A percentile compares a stretch with the other conserved stretches of the same genome.
Conservation (phyloP, 331 rosid genomes). For the Phaseolus coccineus region DNA sequence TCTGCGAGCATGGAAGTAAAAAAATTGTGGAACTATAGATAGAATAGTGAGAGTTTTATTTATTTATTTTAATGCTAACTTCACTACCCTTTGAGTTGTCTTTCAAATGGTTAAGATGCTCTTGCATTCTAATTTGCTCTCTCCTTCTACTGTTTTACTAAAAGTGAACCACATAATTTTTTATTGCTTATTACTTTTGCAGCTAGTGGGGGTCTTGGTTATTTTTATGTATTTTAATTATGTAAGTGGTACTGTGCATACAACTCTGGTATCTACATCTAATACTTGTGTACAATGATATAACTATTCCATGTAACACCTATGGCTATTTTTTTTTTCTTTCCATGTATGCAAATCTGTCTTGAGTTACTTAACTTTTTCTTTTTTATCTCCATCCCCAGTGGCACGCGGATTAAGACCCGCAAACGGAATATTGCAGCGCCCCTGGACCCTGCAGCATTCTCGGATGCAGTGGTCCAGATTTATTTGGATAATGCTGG, state of each 20-base stretch:
- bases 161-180: not conserved
- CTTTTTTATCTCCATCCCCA: slow-evolving; percentile 41
- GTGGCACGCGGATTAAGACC: slow-evolving; percentile 99
- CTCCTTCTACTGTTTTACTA: not conserved
- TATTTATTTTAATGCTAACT: not conserved
- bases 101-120: not conserved
- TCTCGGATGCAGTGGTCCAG: slow-evolving; percentile 99
- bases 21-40: not conserved
- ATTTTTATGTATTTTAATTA: not conserved
- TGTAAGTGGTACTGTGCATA: not conserved
- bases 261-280: not conserved
- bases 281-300: not conserved
- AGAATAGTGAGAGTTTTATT: not conserved
- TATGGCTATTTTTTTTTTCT: not conserved
- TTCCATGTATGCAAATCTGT: not conserved
- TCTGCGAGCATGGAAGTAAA: not conserved
- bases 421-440: slow-evolving; percentile 99
- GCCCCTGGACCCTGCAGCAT: slow-evolving; percentile 99
- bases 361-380: not conserved
- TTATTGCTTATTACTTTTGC: not conserved
- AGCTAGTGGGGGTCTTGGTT: not conserved
- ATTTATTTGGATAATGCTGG: slow-evolving; percentile 99
- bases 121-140: not conserved
- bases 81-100: not conserved
- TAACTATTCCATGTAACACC: slow-evolving; percentile 1